Base-by-base conservation (phyloP, 1,139 yeast species). In the Scheffersomyces segobiensis region DNA sequence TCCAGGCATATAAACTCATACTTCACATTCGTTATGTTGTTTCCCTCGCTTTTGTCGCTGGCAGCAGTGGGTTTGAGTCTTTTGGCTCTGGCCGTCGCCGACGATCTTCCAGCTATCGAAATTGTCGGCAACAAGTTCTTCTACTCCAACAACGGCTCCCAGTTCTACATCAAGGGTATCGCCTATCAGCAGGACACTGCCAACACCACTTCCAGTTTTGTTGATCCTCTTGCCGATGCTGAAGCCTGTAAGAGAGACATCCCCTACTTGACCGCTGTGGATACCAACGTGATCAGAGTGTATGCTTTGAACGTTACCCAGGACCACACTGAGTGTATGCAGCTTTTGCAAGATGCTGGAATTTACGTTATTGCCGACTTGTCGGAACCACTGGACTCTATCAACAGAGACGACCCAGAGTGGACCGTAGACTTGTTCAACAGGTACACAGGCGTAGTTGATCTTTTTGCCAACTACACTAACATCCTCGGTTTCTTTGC, bases 401-500 rank as follows among this genome's bases (percentile, higher is more conserved):
- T 93, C 64, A 86, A 91, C 75, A 86, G 98, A 76, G 81, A 86
- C 58, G 84, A 84, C 62, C 97, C 98, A 50, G 77, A 77, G 63
- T 93, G 96, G 83, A 87, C 85, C 69, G 76, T 84, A 46, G 82
- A 79, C 53, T 89, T 91, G 71, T 78, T 89, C 70, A 76, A 84
- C 55, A 88, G 95, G 70, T 91, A 92, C 63, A 91, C 93, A 73
- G 84, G 83, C 59, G 88, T 93, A 63, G 88, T 93, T 64, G 97
- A 93, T 69, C 89, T 88, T 58, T 90, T 93, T 77, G 86, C 88
- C 68, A 82, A 86, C 67, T 93, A 91, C 76, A 87, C 96, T 58
- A 93, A 93, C 71, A 82, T 91, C 17, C 77, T 93, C 62, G 98
- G 97, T n/a, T 92, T 92, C 79, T 88, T 93, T 71, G 87, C 96